Base-by-base conservation (phyloP, 2,329 filamentous ascomycete genomes). In the Hyphodiscus sp. region DNA sequence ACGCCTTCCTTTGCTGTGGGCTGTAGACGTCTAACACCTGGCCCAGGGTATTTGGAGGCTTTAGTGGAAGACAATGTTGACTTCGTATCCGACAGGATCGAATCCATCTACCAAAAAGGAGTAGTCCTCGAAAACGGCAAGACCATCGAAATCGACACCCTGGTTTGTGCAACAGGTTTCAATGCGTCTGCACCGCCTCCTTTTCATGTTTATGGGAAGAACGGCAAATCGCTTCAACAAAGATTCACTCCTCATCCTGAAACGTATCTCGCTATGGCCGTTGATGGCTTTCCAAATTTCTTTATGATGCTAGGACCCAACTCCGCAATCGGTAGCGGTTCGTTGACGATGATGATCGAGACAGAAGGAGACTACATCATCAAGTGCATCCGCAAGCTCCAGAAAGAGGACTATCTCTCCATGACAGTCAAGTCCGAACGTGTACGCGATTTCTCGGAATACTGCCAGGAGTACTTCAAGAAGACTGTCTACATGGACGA, bases 401-500 rank as follows among this genome's bases (percentile, higher is more conserved):
- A 80, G 61, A 74, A 70, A 9, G 74, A 81, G 61, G 68, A 77
- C 58, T 68, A 76, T 56, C 68, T 69, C 11, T 65, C 70, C 20
- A 71, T 80, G 59, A 69, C 69, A 23, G 71, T 77, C 1, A 75
- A 74, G 33, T 65, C 73, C 16, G 72, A 78, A 23, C 64, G 70
- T 30, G 69, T 77, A 3, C 71, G 72, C 20, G 76, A 80, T 61
- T 82, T 74, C 69, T 72, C 71, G 55, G 74, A 70, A 63, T 78
- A 76, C 65, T 71, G 74, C 41, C 64, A 68, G 1, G 63, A 69
- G 1, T 79, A 80, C 59, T 79, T 82, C 74, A 76, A 77, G 45
- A 74, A 75, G 19, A 79, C 76, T 0, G 72, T 75, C 2, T 81
- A 78, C 74, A 68, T 72, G 11, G 68, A 72, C 11, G 65, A 67